phyloP scores from a whole-genome alignment of 495 filamentous ascomycete genomes.

The Lichenothelia convexa region DNA sequence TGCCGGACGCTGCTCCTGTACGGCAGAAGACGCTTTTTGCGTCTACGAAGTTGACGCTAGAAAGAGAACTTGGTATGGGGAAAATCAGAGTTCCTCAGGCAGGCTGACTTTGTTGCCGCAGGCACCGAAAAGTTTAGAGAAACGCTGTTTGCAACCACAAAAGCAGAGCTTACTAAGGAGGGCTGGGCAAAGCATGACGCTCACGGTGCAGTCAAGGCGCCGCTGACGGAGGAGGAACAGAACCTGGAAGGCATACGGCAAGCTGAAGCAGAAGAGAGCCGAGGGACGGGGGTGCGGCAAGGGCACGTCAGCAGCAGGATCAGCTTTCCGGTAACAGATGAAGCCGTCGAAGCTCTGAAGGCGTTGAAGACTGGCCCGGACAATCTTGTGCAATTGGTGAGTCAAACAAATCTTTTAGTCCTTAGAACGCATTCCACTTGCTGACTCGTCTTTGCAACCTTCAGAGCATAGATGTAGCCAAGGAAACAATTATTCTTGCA shows the following conservation, averaged over 20 bases:
- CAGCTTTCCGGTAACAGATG: constrained; percentile 42
- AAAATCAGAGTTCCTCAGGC: no score
- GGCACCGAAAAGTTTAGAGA: constrained; percentile 71
- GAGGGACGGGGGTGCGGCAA: constrained; percentile 46
- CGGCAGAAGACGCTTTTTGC: constrained; percentile 95
- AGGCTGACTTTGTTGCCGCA: no score
- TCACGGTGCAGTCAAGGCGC: constrained; percentile 41
- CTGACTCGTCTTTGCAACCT: neutral
- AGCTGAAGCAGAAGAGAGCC: constrained; percentile 60
- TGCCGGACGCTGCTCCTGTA: constrained; percentile 76
- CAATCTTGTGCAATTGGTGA: constrained; percentile 64
- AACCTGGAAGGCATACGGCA: constrained; percentile 56
- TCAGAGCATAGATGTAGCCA: constrained; percentile 54
- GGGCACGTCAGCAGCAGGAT: constrained; percentile 30
- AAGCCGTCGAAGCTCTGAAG: constrained; percentile 38
- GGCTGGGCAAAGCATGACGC: constrained; percentile 65
- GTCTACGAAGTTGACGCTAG: constrained; percentile 63
- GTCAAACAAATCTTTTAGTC: no score
- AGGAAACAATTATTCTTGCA: constrained; percentile 63
- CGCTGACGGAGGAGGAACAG: constrained; percentile 78
- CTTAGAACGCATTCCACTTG: no score
- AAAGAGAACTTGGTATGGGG: constrained; percentile 76
- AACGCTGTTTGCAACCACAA: constrained; percentile 56
- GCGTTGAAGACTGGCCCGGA: constrained; percentile 27
- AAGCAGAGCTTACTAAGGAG: constrained; percentile 47